Conservation (phyloP, 805 yeast genomes). For the Zygotorulaspora florentina region DNA sequence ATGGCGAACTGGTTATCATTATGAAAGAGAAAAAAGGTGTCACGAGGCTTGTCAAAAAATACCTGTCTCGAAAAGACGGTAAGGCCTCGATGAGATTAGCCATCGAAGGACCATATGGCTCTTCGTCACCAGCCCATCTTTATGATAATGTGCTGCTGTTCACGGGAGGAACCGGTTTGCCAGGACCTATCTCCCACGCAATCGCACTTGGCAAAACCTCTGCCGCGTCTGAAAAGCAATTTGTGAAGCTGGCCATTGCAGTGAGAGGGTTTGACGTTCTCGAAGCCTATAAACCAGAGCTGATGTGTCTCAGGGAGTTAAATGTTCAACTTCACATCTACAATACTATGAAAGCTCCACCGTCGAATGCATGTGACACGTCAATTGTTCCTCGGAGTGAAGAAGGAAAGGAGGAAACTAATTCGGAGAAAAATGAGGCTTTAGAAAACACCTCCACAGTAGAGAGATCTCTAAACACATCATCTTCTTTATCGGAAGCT, state of each 20-base stretch:
- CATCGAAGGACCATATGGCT: constrained; percentile 72
- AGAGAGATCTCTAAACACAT: no score
- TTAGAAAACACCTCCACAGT: background rate
- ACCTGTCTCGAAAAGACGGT: constrained; percentile 32
- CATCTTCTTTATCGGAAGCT: no score
- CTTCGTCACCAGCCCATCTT: constrained; percentile 42
- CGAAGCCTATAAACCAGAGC: constrained; percentile 17
- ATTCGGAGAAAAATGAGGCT: background rate
- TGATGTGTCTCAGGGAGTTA: constrained; percentile 13
- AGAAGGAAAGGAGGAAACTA: constrained; percentile 1
- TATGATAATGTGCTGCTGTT: constrained; percentile 54
- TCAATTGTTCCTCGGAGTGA: background rate
- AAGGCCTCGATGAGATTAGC: constrained; percentile 34
- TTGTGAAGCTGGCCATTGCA: constrained; percentile 15
- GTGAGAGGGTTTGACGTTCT: constrained; percentile 18
- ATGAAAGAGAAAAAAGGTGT: constrained; percentile 47
- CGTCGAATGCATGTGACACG: background rate
- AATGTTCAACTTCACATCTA: constrained; percentile 19
- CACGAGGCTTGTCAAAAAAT: constrained; percentile 35
- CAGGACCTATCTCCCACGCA: constrained; percentile 53
- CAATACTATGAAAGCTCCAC: constrained; percentile 9
- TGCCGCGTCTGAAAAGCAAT: constrained; percentile 5
- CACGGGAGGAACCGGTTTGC: constrained; percentile 75
- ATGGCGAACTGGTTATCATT: constrained; percentile 37
- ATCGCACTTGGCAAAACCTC: constrained; percentile 32